A percentile compares a stretch with the other conserved stretches of the same genome.
phyloP scores from a whole-genome alignment of 2,329 filamentous ascomycete genomes.

The Fusarium hainanense region DNA sequence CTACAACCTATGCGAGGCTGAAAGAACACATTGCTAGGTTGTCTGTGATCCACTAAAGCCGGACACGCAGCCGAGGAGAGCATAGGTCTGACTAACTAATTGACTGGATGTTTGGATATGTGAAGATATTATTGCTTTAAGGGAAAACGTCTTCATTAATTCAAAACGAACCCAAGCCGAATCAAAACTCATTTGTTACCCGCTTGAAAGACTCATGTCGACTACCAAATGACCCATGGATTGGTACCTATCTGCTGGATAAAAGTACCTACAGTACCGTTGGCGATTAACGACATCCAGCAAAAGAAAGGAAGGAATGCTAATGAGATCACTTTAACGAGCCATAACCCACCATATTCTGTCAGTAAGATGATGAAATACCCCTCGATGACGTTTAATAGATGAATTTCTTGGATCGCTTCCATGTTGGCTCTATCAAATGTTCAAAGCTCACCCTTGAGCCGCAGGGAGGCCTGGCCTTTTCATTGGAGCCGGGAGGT shows the following conservation, averaged over 20 bases:
- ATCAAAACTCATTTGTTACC: background rate
- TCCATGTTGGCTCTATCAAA: constrained; percentile 17
- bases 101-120: background rate
- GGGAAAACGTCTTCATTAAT: background rate
- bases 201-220: background rate
- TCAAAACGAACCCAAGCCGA: background rate
- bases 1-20: background rate
- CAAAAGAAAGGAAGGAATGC: constrained; percentile 30
- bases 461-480: constrained; percentile 29
- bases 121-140: background rate
- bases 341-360: constrained; percentile 24
- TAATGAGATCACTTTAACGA: constrained; percentile 32
- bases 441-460: constrained; percentile 19
- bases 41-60: constrained; percentile 1
- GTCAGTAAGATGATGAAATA: constrained; percentile 18
- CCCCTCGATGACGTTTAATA: constrained; percentile 45
- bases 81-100: background rate
- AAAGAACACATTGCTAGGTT: background rate
- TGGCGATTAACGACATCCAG: constrained; percentile 5
- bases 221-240: background rate
- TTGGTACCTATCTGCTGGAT: constrained; percentile 8
- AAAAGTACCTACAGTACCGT: background rate
- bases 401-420: constrained; percentile 18
- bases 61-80: background rate
- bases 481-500: constrained; percentile 14